Conservation (phyloP, 148 eudicot genomes). For the Mesembryanthemum crystallinum region DNA sequence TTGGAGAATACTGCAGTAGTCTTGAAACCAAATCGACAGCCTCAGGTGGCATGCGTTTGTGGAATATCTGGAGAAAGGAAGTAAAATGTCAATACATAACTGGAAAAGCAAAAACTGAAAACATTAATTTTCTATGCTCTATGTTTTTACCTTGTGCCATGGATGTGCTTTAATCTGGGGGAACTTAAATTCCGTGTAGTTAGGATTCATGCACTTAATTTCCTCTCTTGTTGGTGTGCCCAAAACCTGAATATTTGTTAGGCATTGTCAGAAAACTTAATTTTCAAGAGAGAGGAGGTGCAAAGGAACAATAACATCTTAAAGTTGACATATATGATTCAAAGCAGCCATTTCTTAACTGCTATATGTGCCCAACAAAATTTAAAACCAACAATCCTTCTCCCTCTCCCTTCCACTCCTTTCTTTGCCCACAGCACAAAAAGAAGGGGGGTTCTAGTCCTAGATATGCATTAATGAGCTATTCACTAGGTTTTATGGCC, state of each 20-base stretch:
- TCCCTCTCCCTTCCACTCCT: too few relatives aligned
- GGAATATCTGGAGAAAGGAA: slow-evolving; percentile 58
- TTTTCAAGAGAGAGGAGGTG: neutral
- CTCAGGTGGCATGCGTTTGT: slow-evolving; percentile 51
- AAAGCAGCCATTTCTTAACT: too few relatives aligned
- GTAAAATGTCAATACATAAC: too few relatives aligned
- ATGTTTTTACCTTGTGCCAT: slow-evolving; percentile 79
- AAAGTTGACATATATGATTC: too few relatives aligned
- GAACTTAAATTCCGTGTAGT: slow-evolving; percentile 91
- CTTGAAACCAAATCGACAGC: slow-evolving; percentile 47
- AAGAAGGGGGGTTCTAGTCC: too few relatives aligned
- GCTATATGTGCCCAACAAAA: too few relatives aligned
- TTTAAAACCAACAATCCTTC: too few relatives aligned
- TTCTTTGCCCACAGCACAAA: too few relatives aligned
- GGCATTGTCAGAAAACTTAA: neutral
- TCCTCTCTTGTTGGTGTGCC: slow-evolving; percentile 99
- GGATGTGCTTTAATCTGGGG: slow-evolving; percentile 98
- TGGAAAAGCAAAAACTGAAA: neutral
- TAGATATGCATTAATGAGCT: too few relatives aligned
- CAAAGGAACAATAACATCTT: neutral
- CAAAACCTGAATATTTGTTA: slow-evolving; percentile 45
- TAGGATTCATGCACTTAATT: slow-evolving; percentile 95
- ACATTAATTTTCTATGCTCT: neutral
- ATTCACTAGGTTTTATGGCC: too few relatives aligned
- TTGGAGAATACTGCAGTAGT: slow-evolving; percentile 49